phyloP scores from a whole-genome alignment of 2,329 filamentous ascomycete genomes.

The Epichloe sp. region DNA sequence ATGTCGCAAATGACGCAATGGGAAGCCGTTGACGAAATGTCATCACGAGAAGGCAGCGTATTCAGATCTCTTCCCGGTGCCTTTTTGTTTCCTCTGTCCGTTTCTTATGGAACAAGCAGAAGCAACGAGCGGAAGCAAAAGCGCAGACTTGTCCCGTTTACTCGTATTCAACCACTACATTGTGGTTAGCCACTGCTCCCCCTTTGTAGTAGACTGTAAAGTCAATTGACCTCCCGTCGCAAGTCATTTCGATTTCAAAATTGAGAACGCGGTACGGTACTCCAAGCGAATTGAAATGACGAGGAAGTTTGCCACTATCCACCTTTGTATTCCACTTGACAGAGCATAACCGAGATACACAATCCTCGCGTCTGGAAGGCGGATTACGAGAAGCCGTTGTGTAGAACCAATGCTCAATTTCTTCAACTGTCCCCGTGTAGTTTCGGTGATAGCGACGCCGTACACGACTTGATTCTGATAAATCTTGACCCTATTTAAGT shows the following conservation, averaged over 20 bases:
- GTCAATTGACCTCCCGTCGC: not conserved
- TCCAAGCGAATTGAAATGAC: not conserved
- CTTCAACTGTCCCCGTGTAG: not conserved
- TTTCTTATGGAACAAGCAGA: no score
- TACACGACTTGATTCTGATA: not conserved
- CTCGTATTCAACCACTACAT: not conserved
- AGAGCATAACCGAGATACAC: not conserved
- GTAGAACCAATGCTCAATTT: not conserved
- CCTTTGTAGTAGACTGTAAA: constrained; percentile 1
- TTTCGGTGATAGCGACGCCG: rapidly evolving
- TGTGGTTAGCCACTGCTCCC: not conserved
- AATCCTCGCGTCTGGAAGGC: not conserved
- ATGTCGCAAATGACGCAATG: not conserved
- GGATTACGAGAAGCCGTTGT: not conserved
- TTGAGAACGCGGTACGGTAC: not conserved
- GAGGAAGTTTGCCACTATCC: not conserved
- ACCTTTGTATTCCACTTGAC: not conserved
- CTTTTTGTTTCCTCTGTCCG: not conserved
- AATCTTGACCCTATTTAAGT: not conserved
- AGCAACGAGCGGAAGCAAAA: no score
- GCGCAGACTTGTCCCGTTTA: not conserved
- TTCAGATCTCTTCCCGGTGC: not conserved
- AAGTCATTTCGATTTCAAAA: constrained; percentile 1
- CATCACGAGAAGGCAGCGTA: not conserved
- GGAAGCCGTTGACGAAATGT: not conserved